A percentile compares a stretch with the other conserved stretches of the same genome.
Conservation (phyloP, 164 flowering plant species). For the Akebia trifoliata region DNA sequence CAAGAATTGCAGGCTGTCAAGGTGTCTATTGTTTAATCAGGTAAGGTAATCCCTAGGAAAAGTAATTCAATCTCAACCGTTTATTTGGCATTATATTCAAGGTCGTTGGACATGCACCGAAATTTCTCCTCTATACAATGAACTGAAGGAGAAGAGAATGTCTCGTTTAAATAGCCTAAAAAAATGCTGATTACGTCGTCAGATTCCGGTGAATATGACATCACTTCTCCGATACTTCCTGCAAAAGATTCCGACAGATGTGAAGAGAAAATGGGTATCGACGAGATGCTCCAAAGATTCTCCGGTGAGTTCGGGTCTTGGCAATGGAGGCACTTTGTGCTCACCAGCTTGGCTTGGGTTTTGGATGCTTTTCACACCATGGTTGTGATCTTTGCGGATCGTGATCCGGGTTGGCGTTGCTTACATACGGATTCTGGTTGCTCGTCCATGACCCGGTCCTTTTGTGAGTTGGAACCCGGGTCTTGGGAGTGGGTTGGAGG, state of each 20-base stretch:
- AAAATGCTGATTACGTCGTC: too few relatives aligned
- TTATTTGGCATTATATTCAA: too few relatives aligned
- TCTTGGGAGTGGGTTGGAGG: constrained; percentile 89
- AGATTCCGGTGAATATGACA: constrained; percentile 9
- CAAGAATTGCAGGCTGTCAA: too few relatives aligned
- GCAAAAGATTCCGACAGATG: not conserved
- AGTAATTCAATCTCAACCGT: too few relatives aligned
- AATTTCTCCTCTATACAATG: too few relatives aligned
- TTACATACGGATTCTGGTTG: constrained; percentile 20
- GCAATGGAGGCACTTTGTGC: constrained; percentile 75
- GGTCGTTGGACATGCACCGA: too few relatives aligned
- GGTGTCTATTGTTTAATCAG: too few relatives aligned
- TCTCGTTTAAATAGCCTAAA: too few relatives aligned
- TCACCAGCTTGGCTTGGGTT: constrained; percentile 81
- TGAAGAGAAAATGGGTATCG: constrained; percentile 48
- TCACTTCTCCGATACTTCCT: constrained; percentile 19
- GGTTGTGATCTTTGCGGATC: constrained; percentile 97
- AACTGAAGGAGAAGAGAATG: too few relatives aligned
- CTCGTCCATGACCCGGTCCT: constrained; percentile 4
- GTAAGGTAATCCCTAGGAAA: too few relatives aligned
- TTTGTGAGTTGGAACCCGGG: constrained; percentile 53
- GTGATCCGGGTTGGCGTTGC: constrained; percentile 70
- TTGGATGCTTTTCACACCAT: constrained; percentile 89
- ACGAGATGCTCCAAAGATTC: constrained; percentile 61
- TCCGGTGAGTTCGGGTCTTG: constrained; percentile 85